These are phyloP conservation scores for Erodium moschatum DNA, from an alignment of 441 rosid genomes.

Conservation along the genomic window DNA sequence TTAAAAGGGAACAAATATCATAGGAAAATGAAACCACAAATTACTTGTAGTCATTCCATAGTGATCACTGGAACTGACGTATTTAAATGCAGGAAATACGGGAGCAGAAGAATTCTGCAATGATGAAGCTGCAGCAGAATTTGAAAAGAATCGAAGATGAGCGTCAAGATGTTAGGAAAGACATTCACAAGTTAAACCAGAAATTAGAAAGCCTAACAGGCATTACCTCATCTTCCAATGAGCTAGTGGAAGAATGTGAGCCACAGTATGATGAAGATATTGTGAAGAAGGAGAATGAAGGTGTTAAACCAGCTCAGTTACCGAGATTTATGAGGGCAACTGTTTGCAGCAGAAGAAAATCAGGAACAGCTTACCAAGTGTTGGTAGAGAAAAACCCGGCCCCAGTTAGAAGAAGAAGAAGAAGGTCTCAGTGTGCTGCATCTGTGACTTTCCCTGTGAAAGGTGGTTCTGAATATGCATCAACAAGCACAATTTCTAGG, in stretches of 20 bases:
- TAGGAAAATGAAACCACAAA: not conserved
- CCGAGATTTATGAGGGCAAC: constrained; percentile 76
- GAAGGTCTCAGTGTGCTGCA: constrained; percentile 39
- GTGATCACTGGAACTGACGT: constrained; percentile 16
- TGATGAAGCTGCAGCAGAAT: constrained; percentile 40
- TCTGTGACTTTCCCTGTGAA: constrained; percentile 45
- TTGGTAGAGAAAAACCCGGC: constrained; percentile 23
- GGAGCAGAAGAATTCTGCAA: constrained; percentile 38
- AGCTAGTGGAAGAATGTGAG: constrained; percentile 23
- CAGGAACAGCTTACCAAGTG: constrained; percentile 30
- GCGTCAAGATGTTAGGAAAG: constrained; percentile 29
- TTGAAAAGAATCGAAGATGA: constrained; percentile 49
- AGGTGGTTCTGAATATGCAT: constrained; percentile 35
- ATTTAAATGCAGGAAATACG: constrained; percentile 39
- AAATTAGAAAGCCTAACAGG: constrained; percentile 39
- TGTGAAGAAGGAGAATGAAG: constrained; percentile 20
- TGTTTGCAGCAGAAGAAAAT: constrained; percentile 48
- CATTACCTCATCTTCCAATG: constrained; percentile 26
- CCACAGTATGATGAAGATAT: constrained; percentile 22
- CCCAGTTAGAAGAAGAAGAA: constrained; percentile 29
- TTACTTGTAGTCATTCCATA: not conserved
- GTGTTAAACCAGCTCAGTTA: constrained; percentile 31
- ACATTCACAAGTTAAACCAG: constrained; percentile 34
- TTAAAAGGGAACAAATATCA: constrained; percentile 1
- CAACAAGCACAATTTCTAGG: constrained; percentile 43